Base-by-base conservation (phyloP, 345 rosid genomes). In the Geranium brycei region DNA sequence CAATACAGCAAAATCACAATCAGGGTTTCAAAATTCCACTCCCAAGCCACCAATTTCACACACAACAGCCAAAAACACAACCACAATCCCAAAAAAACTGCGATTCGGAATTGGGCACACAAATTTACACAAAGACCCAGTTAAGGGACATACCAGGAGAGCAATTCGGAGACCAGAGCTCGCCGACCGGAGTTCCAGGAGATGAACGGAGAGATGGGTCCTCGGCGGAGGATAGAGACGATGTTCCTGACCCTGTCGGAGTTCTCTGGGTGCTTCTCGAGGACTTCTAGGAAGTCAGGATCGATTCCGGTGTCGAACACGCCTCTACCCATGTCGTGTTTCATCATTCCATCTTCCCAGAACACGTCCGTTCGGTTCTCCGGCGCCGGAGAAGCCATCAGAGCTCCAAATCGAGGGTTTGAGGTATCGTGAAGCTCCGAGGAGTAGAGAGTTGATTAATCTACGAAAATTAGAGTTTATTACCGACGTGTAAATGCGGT, bases 301-400 rank as follows among this genome's bases (percentile, higher is more conserved):
- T 84, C 82, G 19, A 60, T 10, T 66, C 89, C 93, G 19, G 83
- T 65, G 72, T 89, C 89, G 71, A 87, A 87, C 4, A 86, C 85
- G 65, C 98, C 91, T 51, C 31, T 61, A 10, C 93, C 91, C 15
- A 87, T 68, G 66, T 83, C 76, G 69, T 87, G 96, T 10, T 51
- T 64, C 51, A 89, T 84, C 98, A 92, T 92, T 59, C 89, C 91
- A 6, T 91, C 87, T 74, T 89, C 80, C 98, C 98, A 91, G 75
- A 89, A 91, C 35, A 82, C 91, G 47, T 78, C 68, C 13, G 89
- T 76, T 53, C 47, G 30, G n/a, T 66, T 71, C 32, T 59, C 18
- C 62, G 74, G 55, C 35, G 64, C 0, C 15, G 65, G 5, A 31
- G 75, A 31, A n/a, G 59, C 19, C 59, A 17, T 17, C 18, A 15